Evolutionary conservation across 164 flowering plant genomes (phyloP).

Genomic region (Vitis rotundifolia): DNA sequence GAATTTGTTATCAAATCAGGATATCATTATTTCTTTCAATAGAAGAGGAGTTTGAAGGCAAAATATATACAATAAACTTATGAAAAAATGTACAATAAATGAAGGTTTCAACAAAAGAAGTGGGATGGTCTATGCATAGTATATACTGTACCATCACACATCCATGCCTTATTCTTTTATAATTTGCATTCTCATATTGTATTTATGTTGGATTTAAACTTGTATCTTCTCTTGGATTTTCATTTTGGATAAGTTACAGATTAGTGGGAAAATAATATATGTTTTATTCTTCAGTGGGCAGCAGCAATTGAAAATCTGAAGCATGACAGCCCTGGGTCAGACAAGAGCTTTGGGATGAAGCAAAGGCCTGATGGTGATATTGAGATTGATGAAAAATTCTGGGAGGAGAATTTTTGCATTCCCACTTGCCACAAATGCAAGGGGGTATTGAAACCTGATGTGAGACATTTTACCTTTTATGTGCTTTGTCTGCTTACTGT

Average conservation of each 20-base stretch:
- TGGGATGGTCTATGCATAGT: too few relatives aligned
- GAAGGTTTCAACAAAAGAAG: too few relatives aligned
- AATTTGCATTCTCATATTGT: too few relatives aligned
- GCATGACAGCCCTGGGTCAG: slow-evolving; percentile 71
- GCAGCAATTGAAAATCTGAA: slow-evolving; percentile 85
- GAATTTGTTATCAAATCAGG: too few relatives aligned
- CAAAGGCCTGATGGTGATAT: slow-evolving; percentile 99
- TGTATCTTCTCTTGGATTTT: too few relatives aligned
- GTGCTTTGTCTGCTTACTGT: not conserved
- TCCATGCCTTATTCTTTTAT: too few relatives aligned
- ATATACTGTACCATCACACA: too few relatives aligned
- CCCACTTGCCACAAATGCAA: slow-evolving; percentile 81
- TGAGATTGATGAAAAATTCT: slow-evolving; percentile 94
- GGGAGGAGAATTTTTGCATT: slow-evolving; percentile 89
- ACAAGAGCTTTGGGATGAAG: slow-evolving; percentile 94
- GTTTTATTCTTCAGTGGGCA: slow-evolving; percentile 79
- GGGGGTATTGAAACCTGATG: slow-evolving; percentile 96
- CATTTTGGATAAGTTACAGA: not conserved
- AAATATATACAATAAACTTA: too few relatives aligned
- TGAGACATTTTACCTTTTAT: slow-evolving; percentile 35
- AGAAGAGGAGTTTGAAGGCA: too few relatives aligned
- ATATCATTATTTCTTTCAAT: too few relatives aligned
- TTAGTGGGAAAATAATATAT: not conserved
- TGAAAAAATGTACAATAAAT: too few relatives aligned
- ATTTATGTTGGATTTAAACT: too few relatives aligned